Evolutionary conservation across 2,329 filamentous ascomycete genomes (phyloP).

Genomic region (Sporothrix brasiliensis): DNA sequence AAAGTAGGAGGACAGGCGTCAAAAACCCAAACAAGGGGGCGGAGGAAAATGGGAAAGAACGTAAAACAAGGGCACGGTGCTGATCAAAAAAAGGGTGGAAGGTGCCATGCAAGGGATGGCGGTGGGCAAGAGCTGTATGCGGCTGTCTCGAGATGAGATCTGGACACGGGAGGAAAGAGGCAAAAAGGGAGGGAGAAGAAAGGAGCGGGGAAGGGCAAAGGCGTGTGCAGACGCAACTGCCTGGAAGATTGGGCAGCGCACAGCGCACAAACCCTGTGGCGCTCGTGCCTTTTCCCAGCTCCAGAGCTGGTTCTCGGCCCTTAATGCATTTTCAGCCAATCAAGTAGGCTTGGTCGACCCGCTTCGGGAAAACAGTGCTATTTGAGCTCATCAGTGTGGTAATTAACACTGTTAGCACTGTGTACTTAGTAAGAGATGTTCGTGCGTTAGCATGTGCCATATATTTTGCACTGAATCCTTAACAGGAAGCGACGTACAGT

Average conservation of each 20-base stretch:
- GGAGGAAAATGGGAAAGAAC: conserved; percentile 20
- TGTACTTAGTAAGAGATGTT: neutral
- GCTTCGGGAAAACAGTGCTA: neutral
- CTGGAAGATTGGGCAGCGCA: conserved; percentile 5
- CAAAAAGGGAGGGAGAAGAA: conserved; percentile 13
- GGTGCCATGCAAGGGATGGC: conserved; percentile 33
- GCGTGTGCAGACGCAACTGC: neutral
- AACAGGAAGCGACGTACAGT: neutral
- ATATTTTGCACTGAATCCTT: neutral
- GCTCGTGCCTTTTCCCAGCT: neutral
- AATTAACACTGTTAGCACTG: neutral
- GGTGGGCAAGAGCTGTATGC: conserved; percentile 31
- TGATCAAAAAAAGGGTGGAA: conserved; percentile 31
- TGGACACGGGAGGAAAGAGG: conserved; percentile 33
- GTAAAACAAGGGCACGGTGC: conserved; percentile 31
- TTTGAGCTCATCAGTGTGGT: neutral
- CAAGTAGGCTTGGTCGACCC: too few relatives aligned
- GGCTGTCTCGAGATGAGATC: conserved; percentile 40
- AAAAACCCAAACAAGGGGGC: conserved; percentile 19
- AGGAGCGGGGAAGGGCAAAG: neutral
- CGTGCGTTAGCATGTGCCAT: neutral
- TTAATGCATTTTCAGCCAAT: too few relatives aligned
- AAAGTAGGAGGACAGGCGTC: neutral
- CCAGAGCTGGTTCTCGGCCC: neutral
- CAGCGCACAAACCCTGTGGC: neutral